Base-by-base conservation (phyloP, 2,329 filamentous ascomycete genomes). In the Coniella lustricola region DNA sequence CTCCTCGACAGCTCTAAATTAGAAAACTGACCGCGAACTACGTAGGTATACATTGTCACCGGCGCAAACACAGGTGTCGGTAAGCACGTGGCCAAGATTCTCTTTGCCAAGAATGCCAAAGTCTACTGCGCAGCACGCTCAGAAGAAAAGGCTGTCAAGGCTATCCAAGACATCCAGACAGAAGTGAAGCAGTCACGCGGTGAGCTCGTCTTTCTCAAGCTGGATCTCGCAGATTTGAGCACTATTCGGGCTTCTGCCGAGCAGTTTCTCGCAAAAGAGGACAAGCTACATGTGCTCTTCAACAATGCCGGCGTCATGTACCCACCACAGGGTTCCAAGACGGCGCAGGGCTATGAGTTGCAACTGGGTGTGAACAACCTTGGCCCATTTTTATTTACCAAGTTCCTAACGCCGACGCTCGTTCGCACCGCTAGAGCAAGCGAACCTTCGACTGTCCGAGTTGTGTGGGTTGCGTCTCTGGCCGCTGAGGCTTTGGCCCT, bases 81-180 rank as follows among this genome's bases (percentile, higher is more conserved):
- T 18, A 65, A 67, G 42, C 72, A 76, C 54, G 63, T 79, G 7
- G 61, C 62, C 22, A 68, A 67, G 37, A 68, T 79, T 4, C 65
- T 81, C 12, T 80, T 79, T 57, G 55, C 60, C 3, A 67, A 66
- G 21, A 70, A 75, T 44, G 75, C 64, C 45, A 75, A 64, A 10
- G 70, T 80, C 34, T 79, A 77, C 57, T 57, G 77, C 42, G 73
- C 72, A 3, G 69, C 67, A 3, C 72, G 75, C 35, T 69, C 65
- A 3, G 54, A 61, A 36, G 55, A 63, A 14, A 72, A 72, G 54
- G 69, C 64, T 31, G 56, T 64, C 3, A 47, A 53, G 1, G 71
- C 72, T 18, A 72, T 79, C 37, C 56, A 61, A 5, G 51, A 57
- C 10, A 71, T 77, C 54, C 59, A 65, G 39, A 31, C 45, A 1